Evolutionary conservation across 495 filamentous ascomycete species (phyloP), one percentile per base, ranked within the genome.

Genomic region (Pyronema domesticum): DNA sequence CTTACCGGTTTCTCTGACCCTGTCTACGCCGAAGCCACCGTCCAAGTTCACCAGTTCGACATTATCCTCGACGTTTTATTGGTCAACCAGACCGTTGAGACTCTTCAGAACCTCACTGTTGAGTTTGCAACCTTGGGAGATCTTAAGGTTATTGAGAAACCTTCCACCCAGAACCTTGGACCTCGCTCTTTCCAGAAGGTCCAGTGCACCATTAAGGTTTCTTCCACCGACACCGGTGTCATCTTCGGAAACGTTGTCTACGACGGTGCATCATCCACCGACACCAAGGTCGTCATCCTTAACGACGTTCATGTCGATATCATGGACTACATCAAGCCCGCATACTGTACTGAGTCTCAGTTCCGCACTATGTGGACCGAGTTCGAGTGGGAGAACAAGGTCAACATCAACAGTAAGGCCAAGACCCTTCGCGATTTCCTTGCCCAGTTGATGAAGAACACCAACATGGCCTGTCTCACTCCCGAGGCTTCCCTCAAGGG

Each of bases 341-440:
- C 91, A 10, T 76, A 86, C 42, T 99, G 93, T 74, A 89, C 85
- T 11, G 93, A 99, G 74, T 95, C 89, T 36, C 87, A 96, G 65
- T 99, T 99, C 80, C 79, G 93, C 37, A 94, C 87, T 18, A 99
- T 99, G 93, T 99, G 93, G 93, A 96, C 93, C 35, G 93, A 99
- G 64, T 99, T 99, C 58, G 93, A 99, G 69, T 99, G 93, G 93
- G 93, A 99, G 75, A 99, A 99, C 74, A 99, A 99, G 77, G 91
- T 99, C 65, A 96, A 96, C 72, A 96, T 96, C 71, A 94, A 94
- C 69, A 88, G 84, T 59, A 95, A 95, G 73, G 88, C 86, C 59
- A 93, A 93, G 76, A 82, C 73, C 33, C 74, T 99, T 51, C 78
- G 93, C 46, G 89, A 93, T 8, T 99, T 96, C 78, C 72, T 99